These are phyloP conservation scores for Fusarium sp. DNA, from an alignment of 2,329 filamentous ascomycete genomes.

Conservation along the genomic window DNA sequence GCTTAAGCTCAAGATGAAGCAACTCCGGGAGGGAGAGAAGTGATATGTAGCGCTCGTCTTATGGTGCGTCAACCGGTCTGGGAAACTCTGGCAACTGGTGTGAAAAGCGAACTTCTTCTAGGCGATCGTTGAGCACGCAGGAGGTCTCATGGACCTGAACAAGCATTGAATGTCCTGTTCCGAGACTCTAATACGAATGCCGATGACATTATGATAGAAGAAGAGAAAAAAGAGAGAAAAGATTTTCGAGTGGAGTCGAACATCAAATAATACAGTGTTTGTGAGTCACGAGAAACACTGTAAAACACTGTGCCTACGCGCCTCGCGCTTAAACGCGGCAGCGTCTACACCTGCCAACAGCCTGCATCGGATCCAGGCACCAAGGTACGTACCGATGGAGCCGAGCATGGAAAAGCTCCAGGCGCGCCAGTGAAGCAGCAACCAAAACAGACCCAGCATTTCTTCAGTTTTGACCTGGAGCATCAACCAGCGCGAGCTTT, in stretches of 20 bases:
- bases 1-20: conserved; percentile 84
- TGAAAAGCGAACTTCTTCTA: conserved; percentile 79
- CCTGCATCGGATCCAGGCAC: conserved; percentile 6
- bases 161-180: conserved; percentile 89
- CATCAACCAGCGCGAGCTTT: conserved; percentile 31
- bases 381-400: conserved; percentile 33
- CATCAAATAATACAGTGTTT: conserved; percentile 38
- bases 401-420: conserved; percentile 16
- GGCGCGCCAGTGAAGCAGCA: conserved; percentile 40
- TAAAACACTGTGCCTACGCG: conserved; percentile 29
- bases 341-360: background rate
- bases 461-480: conserved; percentile 33
- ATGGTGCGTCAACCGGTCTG: conserved; percentile 54
- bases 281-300: background rate
- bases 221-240: conserved; percentile 46
- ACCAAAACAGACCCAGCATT: conserved; percentile 40
- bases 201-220: conserved; percentile 74
- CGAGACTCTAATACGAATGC: conserved; percentile 99
- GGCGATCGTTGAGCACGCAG: conserved; percentile 98
- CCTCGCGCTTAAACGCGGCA: conserved; percentile 27
- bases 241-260: conserved; percentile 39
- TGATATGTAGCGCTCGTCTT: conserved; percentile 58
- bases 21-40: conserved; percentile 59
- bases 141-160: conserved; percentile 85
- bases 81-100: conserved; percentile 69